Base-by-base conservation (phyloP, 2,329 filamentous ascomycete genomes). In the Cytospora piceicola region DNA sequence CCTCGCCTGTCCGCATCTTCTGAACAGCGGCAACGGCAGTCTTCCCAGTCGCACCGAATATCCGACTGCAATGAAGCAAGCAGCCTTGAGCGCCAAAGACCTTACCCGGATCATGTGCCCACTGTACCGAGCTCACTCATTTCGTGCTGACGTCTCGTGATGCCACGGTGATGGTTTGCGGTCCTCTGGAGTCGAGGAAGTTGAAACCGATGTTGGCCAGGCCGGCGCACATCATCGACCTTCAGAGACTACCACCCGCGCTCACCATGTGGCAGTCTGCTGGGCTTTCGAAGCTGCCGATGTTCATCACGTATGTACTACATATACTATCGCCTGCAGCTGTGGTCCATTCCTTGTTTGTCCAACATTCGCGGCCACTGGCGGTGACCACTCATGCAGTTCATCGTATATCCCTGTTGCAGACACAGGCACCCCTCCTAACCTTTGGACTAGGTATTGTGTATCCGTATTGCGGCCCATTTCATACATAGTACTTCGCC, bases 361-460 rank as follows among this genome's bases (percentile, higher is more conserved):
- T 49, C 58, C 61, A 30, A 58, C 57, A 17, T 32, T 55, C n/a
- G 30, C 30, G 12, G 15, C 61, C 61, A 61, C 65, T 67, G 57
- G 54, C 34, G 54, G 24, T 36, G n/a, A 57, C 55, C 62, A 57
- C 36, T 57, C 57, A 61, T 64, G 64, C 34, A 36, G 42, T 24
- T 12, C 39, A 39, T 34, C 56, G 53, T 63, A 42, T 36, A 63
- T 52, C 61, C 61, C 22, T 63, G 53, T 32, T 55, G 61, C 34
- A 27, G 9, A 63, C 53, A 14, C n/a, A 24, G 46, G 12, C 42
- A 46, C 14, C 49, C 49, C 53, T 32, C 34, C 29, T 36, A 22
- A 62, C 39, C 15, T 51, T 39, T 29, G n/a, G 53, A 34, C 22
- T 51, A 29, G 46, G n/a, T 57, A 29, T 49, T 30, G 60, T 30